These are phyloP conservation scores for Pseudogymnoascus sp. DNA, from an alignment of 2,329 filamentous ascomycete species.

Conservation along the genomic window DNA sequence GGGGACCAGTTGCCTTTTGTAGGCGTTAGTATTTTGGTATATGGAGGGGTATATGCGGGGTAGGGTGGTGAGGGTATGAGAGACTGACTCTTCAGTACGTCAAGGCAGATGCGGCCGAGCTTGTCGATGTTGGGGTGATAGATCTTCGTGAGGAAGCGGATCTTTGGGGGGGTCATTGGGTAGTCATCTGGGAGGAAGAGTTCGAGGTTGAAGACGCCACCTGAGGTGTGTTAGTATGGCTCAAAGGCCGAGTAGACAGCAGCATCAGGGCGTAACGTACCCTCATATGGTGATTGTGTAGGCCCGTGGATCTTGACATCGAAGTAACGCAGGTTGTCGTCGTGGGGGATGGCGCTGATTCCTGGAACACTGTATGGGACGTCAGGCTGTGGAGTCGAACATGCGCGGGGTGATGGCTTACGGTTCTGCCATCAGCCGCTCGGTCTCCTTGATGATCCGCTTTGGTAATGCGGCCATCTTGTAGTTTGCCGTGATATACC, in stretches of 20 bases:
- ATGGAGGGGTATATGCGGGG: conserved; percentile 4
- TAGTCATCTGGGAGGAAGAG: conserved; percentile 98
- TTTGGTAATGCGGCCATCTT: conserved; percentile 67
- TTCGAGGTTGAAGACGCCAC: conserved; percentile 89
- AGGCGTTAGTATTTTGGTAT: background rate
- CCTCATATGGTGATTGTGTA: conserved; percentile 88
- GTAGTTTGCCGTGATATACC: background rate
- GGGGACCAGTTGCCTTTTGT: conserved; percentile 91
- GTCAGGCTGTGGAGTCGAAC: conserved; percentile 14
- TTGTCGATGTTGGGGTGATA: conserved; percentile 99
- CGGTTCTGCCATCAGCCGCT: conserved; percentile 94
- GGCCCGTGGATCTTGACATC: conserved; percentile 95
- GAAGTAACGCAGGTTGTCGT: conserved; percentile 96
- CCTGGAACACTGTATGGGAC: conserved; percentile 67
- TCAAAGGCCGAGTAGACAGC: conserved; percentile 11
- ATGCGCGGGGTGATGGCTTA: conserved; percentile 40
- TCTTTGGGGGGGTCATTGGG: conserved; percentile 97
- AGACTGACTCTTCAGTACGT: conserved; percentile 84
- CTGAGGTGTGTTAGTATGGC: conserved; percentile 16
- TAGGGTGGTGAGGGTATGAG: background rate
- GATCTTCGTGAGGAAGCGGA: conserved; percentile 97
- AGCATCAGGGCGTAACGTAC: conserved; percentile 40
- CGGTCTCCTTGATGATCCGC: conserved; percentile 97
- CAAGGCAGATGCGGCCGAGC: conserved; percentile 90
- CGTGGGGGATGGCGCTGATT: conserved; percentile 91